Base-by-base conservation (phyloP, 1,139 yeast genomes). In the Yamadazyma kanchanaburiensis region DNA sequence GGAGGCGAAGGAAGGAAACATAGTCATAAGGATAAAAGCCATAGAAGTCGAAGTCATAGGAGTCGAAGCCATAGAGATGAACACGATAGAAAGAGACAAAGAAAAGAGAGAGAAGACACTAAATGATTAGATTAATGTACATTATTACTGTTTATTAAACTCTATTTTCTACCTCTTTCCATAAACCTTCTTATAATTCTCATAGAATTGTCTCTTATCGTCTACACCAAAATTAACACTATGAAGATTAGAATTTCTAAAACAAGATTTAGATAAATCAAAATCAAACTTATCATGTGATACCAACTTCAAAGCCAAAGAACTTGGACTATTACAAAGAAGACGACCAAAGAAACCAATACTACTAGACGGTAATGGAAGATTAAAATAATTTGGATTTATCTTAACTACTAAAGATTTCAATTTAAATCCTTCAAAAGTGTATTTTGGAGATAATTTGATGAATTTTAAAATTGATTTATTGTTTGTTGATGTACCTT, bases 401-500 rank as follows among this genome's bases (percentile, higher is more conserved):
- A 67, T 38, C 39, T 68, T 72, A 31, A 76, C 40, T 17, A 70
- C 64, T 21, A 75, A 36, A 0, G 75, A 58, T 40, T 69, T 74
- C 30, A 71, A 45, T 14, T 49, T 51, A 40, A 55, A 53, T 0
- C 37, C 33, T n/a, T 42, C 44, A 22, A 52, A 37, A 5, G 41
- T 31, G 29, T 45, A 49, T 14, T 41, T 38, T 8, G 47, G 25
- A 22, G 40, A 38, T 30, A 46, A 37, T 10, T 32, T 28, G 6
- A 47, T 43, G 38, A 76, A 74, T 11, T 80, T 79, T 33, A 78
- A 57, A 0, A 78, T 49, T 0, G 80, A 67, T 41, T 73, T 74
- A 34, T 82, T 82, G 47, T 81, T 82, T 1, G 86, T 73, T 0
- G 86, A 64, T 0, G 88, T 79, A 0, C 88, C 88, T 48, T 83